Evolutionary conservation across 2,329 filamentous ascomycete genomes (phyloP), one percentile per base, ranked within the genome.

Genomic region (Ophiostoma pallidulum): DNA sequence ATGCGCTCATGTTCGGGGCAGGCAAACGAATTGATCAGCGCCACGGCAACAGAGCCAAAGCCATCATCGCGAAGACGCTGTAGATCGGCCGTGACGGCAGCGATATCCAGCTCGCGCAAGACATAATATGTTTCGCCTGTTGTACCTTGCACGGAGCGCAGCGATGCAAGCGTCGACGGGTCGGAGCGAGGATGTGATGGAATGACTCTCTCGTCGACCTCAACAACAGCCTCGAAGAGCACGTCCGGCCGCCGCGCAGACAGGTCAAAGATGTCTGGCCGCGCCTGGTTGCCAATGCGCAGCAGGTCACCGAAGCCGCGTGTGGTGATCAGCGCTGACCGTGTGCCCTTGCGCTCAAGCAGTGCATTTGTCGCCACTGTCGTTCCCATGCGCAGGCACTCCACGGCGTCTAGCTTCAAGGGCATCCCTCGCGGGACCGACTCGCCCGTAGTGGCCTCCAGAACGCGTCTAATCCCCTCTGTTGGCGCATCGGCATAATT

Each of bases 351-450:
- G 49, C 90, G 73, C 65, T 96, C 89, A 2, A 96, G 73, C 48
- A 96, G 67, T 0, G 90, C 90, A 63, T 96, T 96, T 0, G 90
- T 96, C 9, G 90, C 90, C 8, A 96, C 89, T 0, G 90, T 96
- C 1, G 90, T 96, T 33, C 90, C 90, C 89, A 95, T 96, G 40
- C 90, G 83, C 14, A 52, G 37, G 16, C 54, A 55, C n/a, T 53
- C 59, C 16, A 51, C 38, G n/a, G 8, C 26, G 10, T 8, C 12
- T 16, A 44, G 14, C 82, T 82, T 77, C 8, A 84, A 63, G 2
- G 76, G 69, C 57, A 78, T 64, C 18, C 78, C 79, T 33, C 79
- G 70, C 4, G 77, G 77, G 20, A 82, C 79, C 18, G 78, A 71
- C 45, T 69, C 66, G 47, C 74, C 74, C 62, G 1, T 45, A 9